Conservation (phyloP, 2,329 filamentous ascomycete genomes). For the Aspergillus terreus region DNA sequence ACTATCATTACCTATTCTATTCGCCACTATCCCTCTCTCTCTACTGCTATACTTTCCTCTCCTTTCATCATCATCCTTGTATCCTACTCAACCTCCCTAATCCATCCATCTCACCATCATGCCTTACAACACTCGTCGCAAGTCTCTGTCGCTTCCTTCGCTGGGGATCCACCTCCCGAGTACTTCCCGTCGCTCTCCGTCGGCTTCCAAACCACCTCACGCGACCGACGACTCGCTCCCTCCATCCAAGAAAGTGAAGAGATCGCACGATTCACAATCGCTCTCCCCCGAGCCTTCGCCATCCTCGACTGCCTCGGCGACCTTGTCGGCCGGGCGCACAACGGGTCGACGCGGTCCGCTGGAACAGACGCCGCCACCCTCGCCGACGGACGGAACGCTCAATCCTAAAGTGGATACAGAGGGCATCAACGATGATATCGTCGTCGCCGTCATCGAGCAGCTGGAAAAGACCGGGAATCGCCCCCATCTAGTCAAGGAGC, state of each 20-base stretch:
- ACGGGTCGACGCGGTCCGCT: constrained; percentile 47
- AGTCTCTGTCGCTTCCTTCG: constrained; percentile 88
- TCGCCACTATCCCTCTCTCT: not conserved
- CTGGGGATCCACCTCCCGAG: constrained; percentile 82
- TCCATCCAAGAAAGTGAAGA: constrained; percentile 69
- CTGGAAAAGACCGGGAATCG: constrained; percentile 86
- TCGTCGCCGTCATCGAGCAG: constrained; percentile 83
- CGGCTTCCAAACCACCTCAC: constrained; percentile 61
- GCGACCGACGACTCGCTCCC: constrained; percentile 51
- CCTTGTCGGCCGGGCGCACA: constrained; percentile 21
- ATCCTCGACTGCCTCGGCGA: constrained; percentile 24
- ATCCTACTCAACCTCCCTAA: not conserved
- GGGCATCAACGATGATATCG: constrained; percentile 90
- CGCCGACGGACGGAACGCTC: constrained; percentile 54
- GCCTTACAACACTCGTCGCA: constrained; percentile 95
- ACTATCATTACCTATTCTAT: constrained; percentile 1
- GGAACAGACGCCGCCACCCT: constrained; percentile 77
- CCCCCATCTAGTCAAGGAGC: constrained; percentile 90
- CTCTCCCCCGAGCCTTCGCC: constrained; percentile 37
- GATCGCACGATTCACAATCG: constrained; percentile 60
- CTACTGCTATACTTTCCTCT: constrained; percentile 7
- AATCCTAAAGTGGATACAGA: constrained; percentile 68
- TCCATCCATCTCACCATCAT: constrained; percentile 46
- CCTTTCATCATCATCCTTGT: constrained; percentile 6
- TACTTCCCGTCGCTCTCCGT: constrained; percentile 56